Conservation (phyloP, 257 asterid species). For the Cruciata laevipes region DNA sequence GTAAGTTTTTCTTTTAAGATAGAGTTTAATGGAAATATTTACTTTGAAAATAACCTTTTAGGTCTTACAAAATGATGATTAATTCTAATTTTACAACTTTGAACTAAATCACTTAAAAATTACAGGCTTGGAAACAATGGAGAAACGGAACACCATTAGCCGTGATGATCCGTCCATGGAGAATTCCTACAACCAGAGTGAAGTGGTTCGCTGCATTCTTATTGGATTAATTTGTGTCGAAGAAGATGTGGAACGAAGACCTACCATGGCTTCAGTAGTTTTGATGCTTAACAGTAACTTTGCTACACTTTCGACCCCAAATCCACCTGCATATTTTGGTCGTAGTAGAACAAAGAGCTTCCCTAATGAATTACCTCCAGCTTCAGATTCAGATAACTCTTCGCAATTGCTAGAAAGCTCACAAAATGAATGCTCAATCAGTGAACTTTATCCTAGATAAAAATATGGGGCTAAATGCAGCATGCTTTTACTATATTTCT, state of each 20-base stretch:
- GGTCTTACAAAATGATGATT: constrained; percentile 1
- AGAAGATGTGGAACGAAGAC: constrained; percentile 24
- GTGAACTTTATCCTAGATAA: too few species aligned
- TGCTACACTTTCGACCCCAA: constrained; percentile 7
- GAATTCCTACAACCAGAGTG: constrained; percentile 5
- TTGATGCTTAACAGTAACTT: constrained; percentile 18
- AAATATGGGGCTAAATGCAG: too few species aligned
- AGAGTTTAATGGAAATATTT: too few species aligned
- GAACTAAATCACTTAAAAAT: background rate
- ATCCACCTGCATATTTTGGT: constrained; percentile 17
- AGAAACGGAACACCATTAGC: constrained; percentile 13
- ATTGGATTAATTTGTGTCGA: constrained; percentile 28
- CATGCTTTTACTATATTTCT: too few species aligned
- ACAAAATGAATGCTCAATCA: background rate
- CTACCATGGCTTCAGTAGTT: constrained; percentile 23
- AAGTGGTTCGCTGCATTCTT: constrained; percentile 20
- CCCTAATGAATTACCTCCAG: background rate
- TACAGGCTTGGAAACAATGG: constrained; percentile 28
- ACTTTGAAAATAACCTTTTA: too few species aligned
- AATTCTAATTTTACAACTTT: too few species aligned
- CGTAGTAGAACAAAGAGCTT: background rate
- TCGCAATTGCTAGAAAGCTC: background rate
- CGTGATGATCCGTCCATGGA: constrained; percentile 18
- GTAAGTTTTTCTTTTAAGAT: too few species aligned
- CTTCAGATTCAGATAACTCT: background rate